phyloP scores from a whole-genome alignment of 345 rosid genomes.

The Dimocarpus longan region DNA sequence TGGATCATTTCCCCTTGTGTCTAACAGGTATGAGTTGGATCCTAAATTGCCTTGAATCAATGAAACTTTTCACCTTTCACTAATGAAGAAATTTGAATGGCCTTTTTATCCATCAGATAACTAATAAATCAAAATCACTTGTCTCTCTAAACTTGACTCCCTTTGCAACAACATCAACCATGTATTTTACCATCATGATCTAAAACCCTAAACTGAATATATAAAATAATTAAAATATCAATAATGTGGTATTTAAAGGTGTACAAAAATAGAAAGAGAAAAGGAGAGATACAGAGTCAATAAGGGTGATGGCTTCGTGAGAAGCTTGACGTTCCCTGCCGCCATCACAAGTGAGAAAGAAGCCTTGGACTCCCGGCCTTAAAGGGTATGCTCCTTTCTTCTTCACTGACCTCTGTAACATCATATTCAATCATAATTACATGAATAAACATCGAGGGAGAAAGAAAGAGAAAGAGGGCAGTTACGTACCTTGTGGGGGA shows the following conservation, averaged over 20 bases:
- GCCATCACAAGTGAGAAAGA: constrained; percentile 92
- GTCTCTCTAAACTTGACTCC: neutral
- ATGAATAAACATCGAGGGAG: neutral
- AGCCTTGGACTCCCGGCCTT: constrained; percentile 84
- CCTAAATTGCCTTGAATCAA: neutral
- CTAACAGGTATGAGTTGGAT: neutral
- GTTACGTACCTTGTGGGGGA: constrained; percentile 60
- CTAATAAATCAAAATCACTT: neutral
- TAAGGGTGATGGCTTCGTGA: constrained; percentile 76
- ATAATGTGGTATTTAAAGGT: too few relatives aligned
- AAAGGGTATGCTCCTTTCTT: constrained; percentile 87
- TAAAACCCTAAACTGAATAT: neutral
- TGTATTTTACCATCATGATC: neutral
- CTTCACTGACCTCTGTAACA: constrained; percentile 68
- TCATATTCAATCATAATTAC: neutral
- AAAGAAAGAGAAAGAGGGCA: neutral
- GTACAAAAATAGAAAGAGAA: neutral
- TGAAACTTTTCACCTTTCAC: neutral
- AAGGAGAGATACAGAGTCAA: constrained; percentile 67
- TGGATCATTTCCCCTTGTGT: neutral
- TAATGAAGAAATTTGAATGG: neutral
- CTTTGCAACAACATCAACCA: neutral
- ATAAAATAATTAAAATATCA: neutral
- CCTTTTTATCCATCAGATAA: neutral
- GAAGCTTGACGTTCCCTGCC: constrained; percentile 90